Base-by-base conservation (phyloP, 2,329 filamentous ascomycete species). In the Reticulascus tulasneorum region DNA sequence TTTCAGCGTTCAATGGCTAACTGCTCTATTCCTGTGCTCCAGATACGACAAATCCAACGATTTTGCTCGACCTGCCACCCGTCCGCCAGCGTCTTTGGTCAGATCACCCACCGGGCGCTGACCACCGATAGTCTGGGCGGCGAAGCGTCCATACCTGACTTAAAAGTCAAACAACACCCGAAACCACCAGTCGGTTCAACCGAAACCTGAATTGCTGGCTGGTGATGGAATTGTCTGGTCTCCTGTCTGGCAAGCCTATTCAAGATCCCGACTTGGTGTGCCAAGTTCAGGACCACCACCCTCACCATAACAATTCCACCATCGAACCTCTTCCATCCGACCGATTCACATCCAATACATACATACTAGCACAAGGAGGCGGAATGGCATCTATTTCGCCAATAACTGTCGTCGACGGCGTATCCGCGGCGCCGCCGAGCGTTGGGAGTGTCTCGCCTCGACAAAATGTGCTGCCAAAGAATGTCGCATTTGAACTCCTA, bases 401-500 rank as follows among this genome's bases (percentile, higher is more conserved):
- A 35, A 56, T 63, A 47, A 66, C 59, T 38, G 46, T 52, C 31
- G 50, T 46, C 37, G 47, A 53, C 11, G 51, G 53, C 36, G 48
- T 47, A 42, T 59, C 61, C 37, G 57, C 49, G 26, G 40, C 58
- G 34, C 62, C 62, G 35, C 62, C 65, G 33, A 54, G 58, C 40
- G 67, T 60, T 32, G 67, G 66, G 45, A 67, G 61, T 49, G 56
- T 62, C 50, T 72, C 68, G 29, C 73, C 73, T 38, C 62, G 62
- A 38, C 69, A 67, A 50, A 56, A 60, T 27, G 53, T 67, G 27
- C 65, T 66, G 23, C 76, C 79, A 46, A 90, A 89, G 71, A 82
- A 82, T 55, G 82, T 90, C 66, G 77, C 83, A 68, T 90, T 91
- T 63, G 82, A 87, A 62, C 73, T 89, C 36, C 71, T 88, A 49